These are phyloP conservation scores for Clathrus columnatus DNA, from an alignment of 768 basidiomycete genomes.

Conservation along the genomic window DNA sequence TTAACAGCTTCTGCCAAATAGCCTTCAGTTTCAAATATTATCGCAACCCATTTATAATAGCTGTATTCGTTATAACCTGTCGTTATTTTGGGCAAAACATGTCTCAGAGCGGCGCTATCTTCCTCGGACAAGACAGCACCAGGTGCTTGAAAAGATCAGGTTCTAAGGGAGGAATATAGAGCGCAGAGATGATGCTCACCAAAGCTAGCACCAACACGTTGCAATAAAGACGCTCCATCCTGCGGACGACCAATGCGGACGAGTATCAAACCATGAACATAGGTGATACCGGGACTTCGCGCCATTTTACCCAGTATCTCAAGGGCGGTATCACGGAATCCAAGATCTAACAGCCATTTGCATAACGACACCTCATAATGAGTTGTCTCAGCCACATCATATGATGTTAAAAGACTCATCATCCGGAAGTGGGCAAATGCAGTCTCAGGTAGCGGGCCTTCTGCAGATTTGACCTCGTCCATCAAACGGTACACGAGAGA, in stretches of 20 bases:
- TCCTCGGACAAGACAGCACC: slow-evolving; percentile 36
- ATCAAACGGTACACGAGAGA: slow-evolving; percentile 61
- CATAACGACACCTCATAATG: slow-evolving; percentile 65
- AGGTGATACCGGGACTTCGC: slow-evolving; percentile 63
- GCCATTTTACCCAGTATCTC: slow-evolving; percentile 74
- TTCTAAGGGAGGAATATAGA: slow-evolving; percentile 12
- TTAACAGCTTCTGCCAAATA: slow-evolving; percentile 19
- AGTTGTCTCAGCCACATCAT: slow-evolving; percentile 59
- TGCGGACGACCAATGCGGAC: slow-evolving; percentile 58
- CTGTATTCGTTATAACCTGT: slow-evolving; percentile 1
- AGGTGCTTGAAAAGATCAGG: slow-evolving; percentile 36
- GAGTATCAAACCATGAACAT: slow-evolving; percentile 62
- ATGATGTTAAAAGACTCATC: slow-evolving; percentile 57
- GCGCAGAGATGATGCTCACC: slow-evolving; percentile 34
- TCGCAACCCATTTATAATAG: slow-evolving; percentile 31
- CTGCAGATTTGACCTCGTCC: slow-evolving; percentile 32
- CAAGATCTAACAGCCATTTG: slow-evolving; percentile 55
- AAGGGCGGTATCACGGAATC: slow-evolving; percentile 49
- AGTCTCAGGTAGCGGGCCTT: slow-evolving; percentile 42
- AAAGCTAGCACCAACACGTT: slow-evolving; percentile 67
- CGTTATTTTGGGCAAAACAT: slow-evolving; percentile 34
- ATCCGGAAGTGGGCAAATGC: slow-evolving; percentile 65
- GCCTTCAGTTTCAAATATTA: slow-evolving; percentile 58
- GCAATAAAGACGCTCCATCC: slow-evolving; percentile 64
- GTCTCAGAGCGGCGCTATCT: slow-evolving; percentile 52